Conservation (phyloP, 2,329 filamentous ascomycete genomes). For the Fusarium papillatum region DNA sequence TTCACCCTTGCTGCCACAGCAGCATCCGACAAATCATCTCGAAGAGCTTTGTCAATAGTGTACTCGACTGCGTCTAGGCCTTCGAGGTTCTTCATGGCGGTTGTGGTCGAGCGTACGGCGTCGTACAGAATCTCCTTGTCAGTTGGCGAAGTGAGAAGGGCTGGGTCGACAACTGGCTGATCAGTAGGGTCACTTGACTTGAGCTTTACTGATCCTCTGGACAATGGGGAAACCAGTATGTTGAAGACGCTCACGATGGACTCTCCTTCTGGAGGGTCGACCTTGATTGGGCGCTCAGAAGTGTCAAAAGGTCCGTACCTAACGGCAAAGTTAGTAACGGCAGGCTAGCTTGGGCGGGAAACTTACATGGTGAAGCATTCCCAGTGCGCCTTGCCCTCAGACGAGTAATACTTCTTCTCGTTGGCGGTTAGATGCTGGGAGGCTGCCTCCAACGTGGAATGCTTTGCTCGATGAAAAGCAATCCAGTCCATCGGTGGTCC, state of each 20-base stretch:
- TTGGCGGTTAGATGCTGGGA: rapidly evolving
- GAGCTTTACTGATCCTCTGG: not conserved
- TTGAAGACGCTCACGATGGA: not conserved
- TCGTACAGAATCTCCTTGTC: not conserved
- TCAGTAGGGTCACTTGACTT: not conserved
- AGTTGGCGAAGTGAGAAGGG: not conserved
- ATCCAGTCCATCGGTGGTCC: not conserved
- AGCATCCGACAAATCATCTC: not conserved
- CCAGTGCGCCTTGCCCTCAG: not conserved
- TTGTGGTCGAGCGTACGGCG: not conserved
- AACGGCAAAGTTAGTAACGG: not conserved
- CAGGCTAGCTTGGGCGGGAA: too few relatives aligned
- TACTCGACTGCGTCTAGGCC: not conserved
- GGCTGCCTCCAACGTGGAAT: not conserved
- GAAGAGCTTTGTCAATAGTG: not conserved
- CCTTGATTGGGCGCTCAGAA: not conserved
- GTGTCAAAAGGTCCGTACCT: not conserved
- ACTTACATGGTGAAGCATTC: not conserved
- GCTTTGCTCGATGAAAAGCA: not conserved
- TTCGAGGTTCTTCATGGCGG: not conserved
- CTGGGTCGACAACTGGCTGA: not conserved
- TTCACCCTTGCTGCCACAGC: not conserved
- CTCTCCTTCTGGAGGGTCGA: not conserved
- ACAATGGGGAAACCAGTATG: not conserved
- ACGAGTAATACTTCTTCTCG: not conserved